Conservation (phyloP, 805 yeast species). For the Ogataea chonburiensis region DNA sequence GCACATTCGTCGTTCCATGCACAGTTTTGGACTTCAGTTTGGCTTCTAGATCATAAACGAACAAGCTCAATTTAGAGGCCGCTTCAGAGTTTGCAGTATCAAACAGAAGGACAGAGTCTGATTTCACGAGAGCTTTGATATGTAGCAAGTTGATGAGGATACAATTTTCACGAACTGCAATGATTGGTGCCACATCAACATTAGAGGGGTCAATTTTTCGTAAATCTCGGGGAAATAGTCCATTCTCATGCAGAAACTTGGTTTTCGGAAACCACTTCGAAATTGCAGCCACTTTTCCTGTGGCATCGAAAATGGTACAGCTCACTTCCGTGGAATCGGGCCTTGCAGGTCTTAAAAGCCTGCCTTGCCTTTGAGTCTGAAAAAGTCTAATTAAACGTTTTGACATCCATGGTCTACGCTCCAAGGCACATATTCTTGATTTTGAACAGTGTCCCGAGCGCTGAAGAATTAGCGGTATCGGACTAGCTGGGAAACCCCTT, state of each 20-base stretch:
- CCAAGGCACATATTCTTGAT: too few species aligned
- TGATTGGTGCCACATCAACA: slow-evolving; percentile 83
- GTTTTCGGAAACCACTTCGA: slow-evolving; percentile 73
- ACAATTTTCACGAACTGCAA: slow-evolving; percentile 74
- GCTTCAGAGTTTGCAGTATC: slow-evolving; percentile 66
- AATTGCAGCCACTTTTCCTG: slow-evolving; percentile 68
- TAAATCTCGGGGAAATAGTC: slow-evolving; percentile 80
- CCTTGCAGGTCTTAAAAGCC: slow-evolving; percentile 40
- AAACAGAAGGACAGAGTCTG: slow-evolving; percentile 76
- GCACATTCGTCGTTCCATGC: slow-evolving; percentile 30
- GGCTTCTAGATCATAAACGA: slow-evolving; percentile 81
- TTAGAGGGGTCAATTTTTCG: slow-evolving; percentile 75
- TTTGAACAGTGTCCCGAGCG: too few species aligned
- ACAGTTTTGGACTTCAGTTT: slow-evolving; percentile 49
- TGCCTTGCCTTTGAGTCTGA: slow-evolving; percentile 12
- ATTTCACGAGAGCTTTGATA: slow-evolving; percentile 84
- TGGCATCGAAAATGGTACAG: slow-evolving; percentile 75
- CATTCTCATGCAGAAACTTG: slow-evolving; percentile 66
- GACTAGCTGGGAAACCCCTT: background rate
- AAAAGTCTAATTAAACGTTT: background rate
- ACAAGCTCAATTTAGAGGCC: slow-evolving; percentile 69
- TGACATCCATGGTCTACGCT: too few species aligned
- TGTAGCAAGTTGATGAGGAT: slow-evolving; percentile 81
- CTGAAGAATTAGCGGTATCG: too few species aligned
- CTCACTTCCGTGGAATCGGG: slow-evolving; percentile 57